Percentiles rank a stretch among this genome's conserved stretches.
phyloP scores from a whole-genome alignment of 2,329 filamentous ascomycete species.

The Hymenotorrendiella dingleyae region DNA sequence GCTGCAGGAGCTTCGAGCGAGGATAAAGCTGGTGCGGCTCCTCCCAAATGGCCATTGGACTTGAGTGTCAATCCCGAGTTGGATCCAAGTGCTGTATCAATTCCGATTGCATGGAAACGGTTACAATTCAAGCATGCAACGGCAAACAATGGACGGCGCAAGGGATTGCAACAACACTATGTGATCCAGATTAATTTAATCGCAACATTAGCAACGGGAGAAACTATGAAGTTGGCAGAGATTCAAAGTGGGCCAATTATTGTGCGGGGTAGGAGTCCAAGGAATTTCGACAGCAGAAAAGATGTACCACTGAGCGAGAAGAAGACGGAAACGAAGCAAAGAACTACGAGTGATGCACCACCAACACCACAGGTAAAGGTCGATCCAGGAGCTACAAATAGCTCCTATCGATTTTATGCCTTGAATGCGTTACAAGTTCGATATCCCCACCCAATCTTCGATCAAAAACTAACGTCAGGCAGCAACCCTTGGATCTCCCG shows the following conservation, averaged over 20 bases:
- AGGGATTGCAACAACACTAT: constrained; percentile 93
- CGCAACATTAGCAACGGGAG: constrained; percentile 59
- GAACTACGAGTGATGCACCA: constrained; percentile 21
- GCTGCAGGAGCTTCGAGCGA: constrained; percentile 21
- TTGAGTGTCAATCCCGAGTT: constrained; percentile 58
- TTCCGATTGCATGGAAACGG: constrained; percentile 88
- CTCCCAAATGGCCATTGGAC: constrained; percentile 50
- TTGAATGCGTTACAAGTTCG: constrained; percentile 25
- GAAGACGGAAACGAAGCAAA: constrained; percentile 26
- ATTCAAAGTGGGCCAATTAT: constrained; percentile 91
- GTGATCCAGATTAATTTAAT: constrained; percentile 79
- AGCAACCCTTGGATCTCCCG: constrained; percentile 26
- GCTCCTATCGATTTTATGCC: constrained; percentile 25
- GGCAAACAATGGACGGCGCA: constrained; percentile 89
- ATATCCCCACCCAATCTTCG: neutral
- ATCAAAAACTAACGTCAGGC: neutral
- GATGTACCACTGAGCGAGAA: constrained; percentile 60
- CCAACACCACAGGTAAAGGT: constrained; percentile 21
- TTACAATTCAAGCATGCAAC: constrained; percentile 95
- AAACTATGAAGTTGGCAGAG: constrained; percentile 73
- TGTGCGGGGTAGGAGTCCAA: constrained; percentile 82
- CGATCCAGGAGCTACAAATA: constrained; percentile 22
- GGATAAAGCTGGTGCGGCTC: constrained; percentile 41
- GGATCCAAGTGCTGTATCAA: constrained; percentile 70
- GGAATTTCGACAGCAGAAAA: constrained; percentile 89